Percentiles rank a stretch among this genome's conserved stretches.
Conservation (phyloP, 345 rosid genomes). For the Hypericum perforatum region DNA sequence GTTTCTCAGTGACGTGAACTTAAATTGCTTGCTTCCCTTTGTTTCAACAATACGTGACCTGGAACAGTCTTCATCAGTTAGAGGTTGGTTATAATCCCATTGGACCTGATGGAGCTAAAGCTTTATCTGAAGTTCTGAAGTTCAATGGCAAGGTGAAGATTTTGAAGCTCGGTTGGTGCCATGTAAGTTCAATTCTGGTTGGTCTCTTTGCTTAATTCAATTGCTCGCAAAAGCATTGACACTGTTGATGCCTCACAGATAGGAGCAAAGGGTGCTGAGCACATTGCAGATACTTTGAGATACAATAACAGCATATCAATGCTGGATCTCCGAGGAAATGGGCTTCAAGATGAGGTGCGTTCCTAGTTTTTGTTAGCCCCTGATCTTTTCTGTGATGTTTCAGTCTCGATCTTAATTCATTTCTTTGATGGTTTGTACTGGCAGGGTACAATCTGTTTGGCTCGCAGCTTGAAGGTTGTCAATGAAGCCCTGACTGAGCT, state of each 20-base stretch:
- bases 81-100: slow-evolving; percentile 92
- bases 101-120: slow-evolving; percentile 81
- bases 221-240: slow-evolving; percentile 1
- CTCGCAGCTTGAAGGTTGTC: slow-evolving; percentile 94
- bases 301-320: slow-evolving; percentile 70
- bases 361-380: slow-evolving; percentile 6
- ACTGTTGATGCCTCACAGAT: slow-evolving; percentile 41
- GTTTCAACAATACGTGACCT: not conserved
- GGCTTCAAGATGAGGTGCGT: slow-evolving; percentile 79
- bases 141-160: slow-evolving; percentile 74
- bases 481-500: slow-evolving; percentile 80
- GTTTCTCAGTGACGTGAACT: slow-evolving; percentile 7
- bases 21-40: not conserved
- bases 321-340: slow-evolving; percentile 91
- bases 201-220: not conserved
- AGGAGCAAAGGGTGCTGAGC: slow-evolving; percentile 79
- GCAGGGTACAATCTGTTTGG: slow-evolving; percentile 79
- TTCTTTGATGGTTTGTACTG: slow-evolving; percentile 7
- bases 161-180: slow-evolving; percentile 98
- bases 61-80: slow-evolving; percentile 37
- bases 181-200: slow-evolving; percentile 34
- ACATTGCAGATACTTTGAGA: slow-evolving; percentile 75
- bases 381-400: slow-evolving; percentile 1
- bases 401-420: not conserved
- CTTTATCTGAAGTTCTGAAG: slow-evolving; percentile 77